Conservation (phyloP, 345 rosid species). For the Eucalyptus caleyi region DNA sequence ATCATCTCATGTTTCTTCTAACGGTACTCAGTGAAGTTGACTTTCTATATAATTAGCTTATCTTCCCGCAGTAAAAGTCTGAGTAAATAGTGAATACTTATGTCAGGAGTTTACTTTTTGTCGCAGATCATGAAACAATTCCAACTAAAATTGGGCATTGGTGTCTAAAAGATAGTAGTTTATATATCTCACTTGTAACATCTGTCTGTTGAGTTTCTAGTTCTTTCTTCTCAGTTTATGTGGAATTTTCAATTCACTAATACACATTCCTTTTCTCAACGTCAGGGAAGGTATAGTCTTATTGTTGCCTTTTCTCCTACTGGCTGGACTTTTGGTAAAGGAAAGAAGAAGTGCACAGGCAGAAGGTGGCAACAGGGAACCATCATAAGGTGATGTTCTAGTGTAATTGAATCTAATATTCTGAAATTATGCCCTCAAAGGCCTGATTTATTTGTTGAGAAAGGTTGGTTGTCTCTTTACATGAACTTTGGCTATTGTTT, state of each 20-base stretch:
- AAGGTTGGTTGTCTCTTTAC: neutral
- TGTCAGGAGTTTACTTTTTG: neutral
- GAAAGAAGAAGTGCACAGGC: slow-evolving; percentile 77
- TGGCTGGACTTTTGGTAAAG: slow-evolving; percentile 88
- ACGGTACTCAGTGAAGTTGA: neutral
- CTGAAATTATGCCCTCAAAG: neutral
- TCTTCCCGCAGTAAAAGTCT: neutral
- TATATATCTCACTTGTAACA: neutral
- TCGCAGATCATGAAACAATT: neutral
- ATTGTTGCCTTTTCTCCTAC: slow-evolving; percentile 92
- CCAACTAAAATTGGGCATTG: neutral
- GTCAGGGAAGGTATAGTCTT: slow-evolving; percentile 66
- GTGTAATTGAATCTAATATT: neutral
- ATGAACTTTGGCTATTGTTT: neutral
- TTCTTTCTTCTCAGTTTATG: neutral
- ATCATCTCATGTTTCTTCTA: neutral
- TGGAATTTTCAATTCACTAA: neutral
- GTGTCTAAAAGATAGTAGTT: neutral
- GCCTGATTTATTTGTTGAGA: neutral
- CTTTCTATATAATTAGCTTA: neutral
- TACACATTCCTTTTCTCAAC: neutral
- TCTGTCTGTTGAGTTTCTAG: neutral
- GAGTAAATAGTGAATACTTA: neutral
- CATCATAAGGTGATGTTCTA: slow-evolving; percentile 53
- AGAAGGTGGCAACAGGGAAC: slow-evolving; percentile 95